Base-by-base conservation (phyloP, 805 yeast genomes). In the Naumovozyma dairenensis region DNA sequence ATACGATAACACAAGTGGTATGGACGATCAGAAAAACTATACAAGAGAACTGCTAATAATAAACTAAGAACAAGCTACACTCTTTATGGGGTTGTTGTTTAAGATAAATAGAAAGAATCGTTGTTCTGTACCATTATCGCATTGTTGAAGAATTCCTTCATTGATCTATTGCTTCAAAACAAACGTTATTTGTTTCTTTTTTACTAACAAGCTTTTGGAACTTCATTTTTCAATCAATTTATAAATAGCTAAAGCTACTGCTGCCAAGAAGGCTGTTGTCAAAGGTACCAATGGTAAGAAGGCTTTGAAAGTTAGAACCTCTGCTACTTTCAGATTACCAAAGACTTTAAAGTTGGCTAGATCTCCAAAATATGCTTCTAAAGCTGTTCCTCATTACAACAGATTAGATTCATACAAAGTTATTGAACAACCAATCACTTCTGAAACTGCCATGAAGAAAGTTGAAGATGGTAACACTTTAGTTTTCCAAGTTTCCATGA, bases 381-480 rank as follows among this genome's bases (percentile, higher is more conserved):
- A 84, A 76, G 69, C 95, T 55, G 93, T 89, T 59, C 93, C 96
- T 62, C 96, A 89, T 74, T 80, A 79, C 79, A 77, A 80, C 71
- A 89, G 96, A 77, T 68, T 83, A 63, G 97, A 89, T 68, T 81
- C 92, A 62, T 80, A 81, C 92, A 84, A 83, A 72, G 69, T 85
- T 64, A 77, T 89, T 63, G 80, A 81, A 66, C 71, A 83, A 55
- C 96, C 95, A 73, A 77, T 87, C 69, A 87, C 87, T 66, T 76
- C 94, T 57, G 97, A 89, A 77, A 83, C 94, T 55, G 95, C 97
- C 63, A 85, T 89, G 81, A 87, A 89, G 81, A 83, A 84, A 77
- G 95, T 89, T 63, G 97, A 89, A 76, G 95, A 85, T 66, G 83
- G 93, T 72, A 89, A 89, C 93, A 89, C 94, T 62, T 80, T 89